A percentile compares a stretch with the other conserved stretches of the same genome.
Conservation (phyloP, 1,284 basidiomycete genomes). For the Marasmius tenuissimus region DNA sequence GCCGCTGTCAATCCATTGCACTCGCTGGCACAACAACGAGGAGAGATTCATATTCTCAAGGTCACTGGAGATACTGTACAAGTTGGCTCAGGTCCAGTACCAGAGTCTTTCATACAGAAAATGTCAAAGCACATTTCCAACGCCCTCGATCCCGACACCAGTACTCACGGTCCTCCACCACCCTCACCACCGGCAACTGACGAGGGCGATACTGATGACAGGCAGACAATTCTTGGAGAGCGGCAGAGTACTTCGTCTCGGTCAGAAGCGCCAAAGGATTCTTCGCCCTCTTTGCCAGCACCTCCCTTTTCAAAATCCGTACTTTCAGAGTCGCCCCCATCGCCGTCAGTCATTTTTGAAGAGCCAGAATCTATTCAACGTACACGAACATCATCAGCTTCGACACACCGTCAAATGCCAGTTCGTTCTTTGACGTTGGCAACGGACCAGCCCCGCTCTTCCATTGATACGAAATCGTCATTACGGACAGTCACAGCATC, state of each 20-base stretch:
- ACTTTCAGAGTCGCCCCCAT: conserved; percentile 16
- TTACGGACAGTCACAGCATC: conserved; percentile 8
- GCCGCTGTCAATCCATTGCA: conserved; percentile 32
- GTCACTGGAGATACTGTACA: conserved; percentile 47
- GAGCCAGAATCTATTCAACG: conserved; percentile 33
- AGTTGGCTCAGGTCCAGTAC: conserved; percentile 38
- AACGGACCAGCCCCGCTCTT: conserved; percentile 18
- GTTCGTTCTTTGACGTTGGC: neutral
- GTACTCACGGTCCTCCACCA: conserved; percentile 54
- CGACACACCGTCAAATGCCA: conserved; percentile 22
- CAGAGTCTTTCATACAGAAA: conserved; percentile 37
- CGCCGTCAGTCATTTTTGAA: conserved; percentile 28
- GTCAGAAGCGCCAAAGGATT: neutral
- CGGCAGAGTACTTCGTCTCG: neutral
- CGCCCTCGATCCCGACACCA: conserved; percentile 24
- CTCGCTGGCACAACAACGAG: conserved; percentile 30
- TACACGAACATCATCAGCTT: conserved; percentile 27
- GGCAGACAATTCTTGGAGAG: conserved; percentile 14
- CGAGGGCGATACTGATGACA: conserved; percentile 35
- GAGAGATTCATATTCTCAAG: conserved; percentile 51
- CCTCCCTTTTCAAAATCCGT: conserved; percentile 5
- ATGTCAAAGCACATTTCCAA: conserved; percentile 35
- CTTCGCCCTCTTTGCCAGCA: neutral
- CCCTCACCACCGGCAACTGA: conserved; percentile 68
- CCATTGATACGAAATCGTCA: conserved; percentile 24